Percentiles rank a stretch among this genome's conserved stretches.
Evolutionary conservation across 1,284 basidiomycete genomes (phyloP).

Genomic region (Heliocybe sulcata): DNA sequence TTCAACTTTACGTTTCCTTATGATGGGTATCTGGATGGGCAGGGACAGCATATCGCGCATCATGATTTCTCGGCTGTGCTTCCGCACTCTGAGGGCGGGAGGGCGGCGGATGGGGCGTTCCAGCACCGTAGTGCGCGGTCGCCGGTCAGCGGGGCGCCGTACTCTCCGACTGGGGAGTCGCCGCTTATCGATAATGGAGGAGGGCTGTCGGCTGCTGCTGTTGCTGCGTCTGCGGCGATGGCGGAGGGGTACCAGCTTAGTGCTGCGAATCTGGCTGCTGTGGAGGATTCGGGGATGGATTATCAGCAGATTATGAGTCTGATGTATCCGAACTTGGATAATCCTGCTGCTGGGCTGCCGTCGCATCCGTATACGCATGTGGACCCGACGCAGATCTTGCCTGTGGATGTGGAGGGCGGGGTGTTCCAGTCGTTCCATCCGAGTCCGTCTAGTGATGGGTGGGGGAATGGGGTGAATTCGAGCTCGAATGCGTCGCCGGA

Average conservation of each 20-base stretch:
- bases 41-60: slow-evolving; percentile 3
- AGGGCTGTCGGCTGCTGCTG: slow-evolving; percentile 56
- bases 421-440: slow-evolving; percentile 51
- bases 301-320: slow-evolving; percentile 59
- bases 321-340: slow-evolving; percentile 48
- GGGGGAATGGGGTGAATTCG: slow-evolving; percentile 57
- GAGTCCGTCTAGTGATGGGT: slow-evolving; percentile 76
- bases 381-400: slow-evolving; percentile 80
- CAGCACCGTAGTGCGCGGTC: slow-evolving; percentile 8
- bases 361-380: slow-evolving; percentile 71
- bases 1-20: slow-evolving; percentile 78
- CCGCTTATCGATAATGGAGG: slow-evolving; percentile 27
- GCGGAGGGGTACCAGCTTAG: slow-evolving; percentile 60
- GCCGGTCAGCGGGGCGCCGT: slow-evolving; percentile 18
- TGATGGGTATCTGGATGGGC: slow-evolving; percentile 58
- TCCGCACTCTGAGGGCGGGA: slow-evolving; percentile 3
- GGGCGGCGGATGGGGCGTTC: background rate
- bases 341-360: slow-evolving; percentile 1
- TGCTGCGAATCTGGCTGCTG: slow-evolving; percentile 34
- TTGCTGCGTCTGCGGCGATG: slow-evolving; percentile 55
- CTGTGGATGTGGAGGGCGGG: slow-evolving; percentile 37
- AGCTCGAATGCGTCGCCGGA: slow-evolving; percentile 75
- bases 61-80: slow-evolving; percentile 3
- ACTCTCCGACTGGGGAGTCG: slow-evolving; percentile 32
- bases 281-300: slow-evolving; percentile 48